phyloP scores from a whole-genome alignment of 176 grass and related monocot species.

The Thalia dealbata region DNA sequence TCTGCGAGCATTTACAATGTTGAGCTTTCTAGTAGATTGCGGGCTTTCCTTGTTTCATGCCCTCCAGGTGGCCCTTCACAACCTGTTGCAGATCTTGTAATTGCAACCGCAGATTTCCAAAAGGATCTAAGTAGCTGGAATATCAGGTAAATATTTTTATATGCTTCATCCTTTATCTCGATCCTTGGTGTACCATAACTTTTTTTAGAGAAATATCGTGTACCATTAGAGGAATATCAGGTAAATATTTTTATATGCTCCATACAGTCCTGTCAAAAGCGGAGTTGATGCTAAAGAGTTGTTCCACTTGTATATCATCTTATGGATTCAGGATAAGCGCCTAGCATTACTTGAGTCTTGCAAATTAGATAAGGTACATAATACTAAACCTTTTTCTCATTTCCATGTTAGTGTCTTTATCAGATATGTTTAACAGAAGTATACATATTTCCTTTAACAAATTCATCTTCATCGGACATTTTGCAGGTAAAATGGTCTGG shows the following conservation, averaged over 20 bases:
- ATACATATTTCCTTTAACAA: not conserved
- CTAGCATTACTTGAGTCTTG: slow-evolving; percentile 75
- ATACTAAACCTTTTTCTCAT: not conserved
- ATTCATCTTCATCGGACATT: slow-evolving; percentile 6
- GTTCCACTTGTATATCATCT: slow-evolving; percentile 92
- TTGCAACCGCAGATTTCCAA: slow-evolving; percentile 90
- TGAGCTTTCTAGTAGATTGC: slow-evolving; percentile 76
- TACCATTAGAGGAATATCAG: too few species aligned
- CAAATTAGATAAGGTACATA: slow-evolving; percentile 72
- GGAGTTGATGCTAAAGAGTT: slow-evolving; percentile 97
- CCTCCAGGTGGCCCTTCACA: slow-evolving; percentile 76
- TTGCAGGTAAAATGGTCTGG: slow-evolving; percentile 96
- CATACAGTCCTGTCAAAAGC: slow-evolving; percentile 59
- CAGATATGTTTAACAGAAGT: too few species aligned
- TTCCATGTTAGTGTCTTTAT: not conserved
- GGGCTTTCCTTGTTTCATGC: slow-evolving; percentile 78
- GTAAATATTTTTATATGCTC: slow-evolving; percentile 15
- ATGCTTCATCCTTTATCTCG: not conserved
- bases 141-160: slow-evolving; percentile 48
- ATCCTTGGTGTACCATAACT: slow-evolving; percentile 6
- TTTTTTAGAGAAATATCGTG: not conserved
- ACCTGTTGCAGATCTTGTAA: slow-evolving; percentile 83
- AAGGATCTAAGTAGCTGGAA: slow-evolving; percentile 92
- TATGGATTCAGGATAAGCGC: slow-evolving; percentile 97
- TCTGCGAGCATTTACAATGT: slow-evolving; percentile 71